Evolutionary conservation across 2,329 filamentous ascomycete species (phyloP), one percentile per base, ranked within the genome.

Genomic region (Tolypocladium cylindrosporum): DNA sequence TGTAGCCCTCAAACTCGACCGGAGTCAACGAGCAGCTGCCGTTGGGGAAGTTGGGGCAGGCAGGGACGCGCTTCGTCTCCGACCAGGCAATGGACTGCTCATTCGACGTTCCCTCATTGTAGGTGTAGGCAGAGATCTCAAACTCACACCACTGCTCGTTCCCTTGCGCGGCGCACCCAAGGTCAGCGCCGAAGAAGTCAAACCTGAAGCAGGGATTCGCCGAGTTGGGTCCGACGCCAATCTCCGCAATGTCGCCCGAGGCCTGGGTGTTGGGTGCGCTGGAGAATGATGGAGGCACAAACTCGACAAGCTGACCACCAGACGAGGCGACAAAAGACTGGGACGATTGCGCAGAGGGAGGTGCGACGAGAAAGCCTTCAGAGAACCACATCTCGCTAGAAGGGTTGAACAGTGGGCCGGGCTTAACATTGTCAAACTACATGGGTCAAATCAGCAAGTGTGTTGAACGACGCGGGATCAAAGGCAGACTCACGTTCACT

Each of bases 341-440:
- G 13, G 65, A 59, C 24, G 66, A 61, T 40, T 71, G 65, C 3
- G 67, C 64, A 10, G 70, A 69, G 31, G 70, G 70, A 3, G 74
- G 72, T 1, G 69, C 68, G 53, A 75, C 65, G 7, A 74, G 63
- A 57, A 76, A 76, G 2, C 74, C 74, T 58, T 73, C 67, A 34
- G 74, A 75, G 57, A 76, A 76, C 74, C 74, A 76, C 36, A 75
- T 66, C 53, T 73, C 70, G 8, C 71, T 67, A 21, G 68, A 65
- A 1, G 74, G 74, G 27, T 75, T 75, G 63, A 74, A 72, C 2
- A 76, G 64, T 11, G 73, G 73, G 0, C 74, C 74, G 9, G 67
- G 59, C n/a, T 66, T 66, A 6, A 68, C 58, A 19, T 67, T 63
- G 56, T 76, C 73, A 58, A 76, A 76, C 74, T 76, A 55, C 24